Base-by-base conservation (phyloP, 768 basidiomycete genomes). In the Xerocomellus intermedius region DNA sequence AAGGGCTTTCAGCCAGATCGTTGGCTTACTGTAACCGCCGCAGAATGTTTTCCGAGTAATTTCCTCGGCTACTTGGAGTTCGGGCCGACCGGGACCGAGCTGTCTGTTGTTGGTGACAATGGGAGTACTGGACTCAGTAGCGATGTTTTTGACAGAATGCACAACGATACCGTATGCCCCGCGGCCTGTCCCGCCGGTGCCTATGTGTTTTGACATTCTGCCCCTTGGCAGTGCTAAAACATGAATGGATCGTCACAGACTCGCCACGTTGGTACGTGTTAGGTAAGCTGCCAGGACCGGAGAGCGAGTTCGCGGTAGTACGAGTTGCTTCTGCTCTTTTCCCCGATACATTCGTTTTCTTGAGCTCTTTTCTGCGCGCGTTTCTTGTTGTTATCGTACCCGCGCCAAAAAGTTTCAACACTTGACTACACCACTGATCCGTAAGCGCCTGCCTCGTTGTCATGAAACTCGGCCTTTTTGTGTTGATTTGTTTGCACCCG, bases 401-500 rank as follows among this genome's bases (percentile, higher is more conserved):
- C 37, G 45, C 52, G 14, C 28, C 16, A 33, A 33, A 32, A n/a
- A 8, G 35, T 45, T 37, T 41, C 37, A 54, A 16, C 42, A 5
- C 10, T 24, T 13, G 26, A 26, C 26, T 6, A 7, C 16, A 12
- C 22, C 41, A 42, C n/a, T n/a, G n/a, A n/a, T 28, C 41, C 22
- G 64, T 63, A 59, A 69, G 64, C 62, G 64, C 58, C 14, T 17
- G 16, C 46, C 45, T 58, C 52, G 61, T 57, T 41, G 52, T 55
- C 63, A 48, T 57, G 59, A 62, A 62, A 58, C 60, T 38, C 17
- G 41, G 35, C 8, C 33, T 21, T 54, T 48, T 64, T 72, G 71
- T 73, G 10, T 72, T 70, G 70, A 65, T 60, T 42, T 70, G 63
- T 70, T 70, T 70, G 51, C 56, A 42, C 45, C 52, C 39, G 46